Percentiles rank a stretch among this genome's conserved stretches.
Evolutionary conservation across 805 yeast genomes (phyloP).

Genomic region (Metschnikowia kunwiensis): DNA sequence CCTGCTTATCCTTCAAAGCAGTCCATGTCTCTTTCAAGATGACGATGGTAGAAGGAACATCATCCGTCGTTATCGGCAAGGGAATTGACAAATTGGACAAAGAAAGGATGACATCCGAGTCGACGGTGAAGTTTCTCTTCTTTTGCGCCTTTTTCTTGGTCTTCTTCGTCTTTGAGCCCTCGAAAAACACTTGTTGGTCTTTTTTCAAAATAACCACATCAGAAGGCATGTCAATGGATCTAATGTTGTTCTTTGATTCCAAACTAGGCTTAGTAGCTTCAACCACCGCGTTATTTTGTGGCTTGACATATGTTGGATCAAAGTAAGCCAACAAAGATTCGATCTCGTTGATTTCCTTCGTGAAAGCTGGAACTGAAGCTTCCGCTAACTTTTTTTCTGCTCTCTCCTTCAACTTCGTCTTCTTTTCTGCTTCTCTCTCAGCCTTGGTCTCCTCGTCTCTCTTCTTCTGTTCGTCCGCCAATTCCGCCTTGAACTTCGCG

Average conservation of each 20-base stretch:
- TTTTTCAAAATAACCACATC: conserved; percentile 62
- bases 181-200: conserved; percentile 58
- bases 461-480: conserved; percentile 66
- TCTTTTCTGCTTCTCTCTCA: conserved; percentile 48
- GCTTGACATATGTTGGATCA: conserved; percentile 73
- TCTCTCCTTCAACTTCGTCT: conserved; percentile 48
- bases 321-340: conserved; percentile 69
- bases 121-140: conserved; percentile 63
- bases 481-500: conserved; percentile 62
- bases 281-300: conserved; percentile 33
- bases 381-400: conserved; percentile 70
- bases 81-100: conserved; percentile 73
- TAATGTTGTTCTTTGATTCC: conserved; percentile 26
- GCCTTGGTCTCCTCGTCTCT: conserved; percentile 67
- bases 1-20: conserved; percentile 69
- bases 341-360: conserved; percentile 71
- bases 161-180: conserved; percentile 44
- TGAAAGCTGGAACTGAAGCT: conserved; percentile 81
- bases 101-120: conserved; percentile 74
- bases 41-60: conserved; percentile 60
- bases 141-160: conserved; percentile 42
- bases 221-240: conserved; percentile 60
- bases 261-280: conserved; percentile 26
- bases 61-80: conserved; percentile 75
- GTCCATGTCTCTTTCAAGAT: conserved; percentile 69